Conservation (phyloP, 345 rosid genomes). For the Gossypium australe region DNA sequence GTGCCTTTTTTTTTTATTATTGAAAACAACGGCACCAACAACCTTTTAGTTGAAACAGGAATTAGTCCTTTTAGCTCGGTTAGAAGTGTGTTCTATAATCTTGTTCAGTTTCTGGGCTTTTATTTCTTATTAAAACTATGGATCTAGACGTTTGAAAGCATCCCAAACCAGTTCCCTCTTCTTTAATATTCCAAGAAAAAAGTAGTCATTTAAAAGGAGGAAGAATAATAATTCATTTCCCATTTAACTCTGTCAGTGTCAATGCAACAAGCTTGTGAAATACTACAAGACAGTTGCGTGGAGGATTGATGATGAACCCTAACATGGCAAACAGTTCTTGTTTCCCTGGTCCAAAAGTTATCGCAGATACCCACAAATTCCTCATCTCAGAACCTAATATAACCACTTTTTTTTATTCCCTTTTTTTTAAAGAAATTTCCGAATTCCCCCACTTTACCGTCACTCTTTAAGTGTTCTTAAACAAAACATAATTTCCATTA, state of each 20-base stretch:
- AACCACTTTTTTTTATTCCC: too few relatives aligned
- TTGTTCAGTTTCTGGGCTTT: too few relatives aligned
- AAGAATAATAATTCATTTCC: too few relatives aligned
- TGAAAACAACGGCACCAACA: too few relatives aligned
- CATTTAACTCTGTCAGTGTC: background rate
- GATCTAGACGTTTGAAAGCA: too few relatives aligned
- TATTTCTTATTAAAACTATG: background rate
- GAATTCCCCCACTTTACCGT: background rate
- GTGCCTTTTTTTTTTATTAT: too few relatives aligned
- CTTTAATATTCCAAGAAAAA: background rate
- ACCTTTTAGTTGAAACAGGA: background rate
- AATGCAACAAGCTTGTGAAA: background rate
- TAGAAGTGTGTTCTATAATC: background rate
- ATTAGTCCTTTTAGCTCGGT: background rate
- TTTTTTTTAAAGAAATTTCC: background rate
- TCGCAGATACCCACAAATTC: too few relatives aligned
- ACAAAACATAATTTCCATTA: too few relatives aligned
- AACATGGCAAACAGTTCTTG: background rate
- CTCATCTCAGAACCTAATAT: too few relatives aligned
- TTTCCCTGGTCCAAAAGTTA: background rate
- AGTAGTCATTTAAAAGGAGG: background rate
- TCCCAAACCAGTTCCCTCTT: background rate
- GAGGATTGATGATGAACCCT: conserved; percentile 7
- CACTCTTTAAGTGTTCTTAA: too few relatives aligned
- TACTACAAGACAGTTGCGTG: background rate